These are phyloP conservation scores for Populus euphratica DNA, from an alignment of 345 rosid genomes.

Conservation along the genomic window DNA sequence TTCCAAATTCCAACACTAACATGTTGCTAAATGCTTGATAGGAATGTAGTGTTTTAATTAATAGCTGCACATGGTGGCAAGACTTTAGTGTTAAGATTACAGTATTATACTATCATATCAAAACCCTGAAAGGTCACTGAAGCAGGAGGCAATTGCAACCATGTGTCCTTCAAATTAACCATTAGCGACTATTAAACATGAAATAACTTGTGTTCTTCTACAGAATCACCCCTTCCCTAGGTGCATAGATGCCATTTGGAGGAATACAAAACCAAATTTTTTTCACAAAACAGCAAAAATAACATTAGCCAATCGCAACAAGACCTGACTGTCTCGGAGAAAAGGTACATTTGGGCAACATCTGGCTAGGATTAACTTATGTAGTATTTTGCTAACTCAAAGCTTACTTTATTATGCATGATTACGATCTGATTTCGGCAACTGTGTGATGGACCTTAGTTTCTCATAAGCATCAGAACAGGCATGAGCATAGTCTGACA, in stretches of 20 bases:
- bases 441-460: conserved; percentile 42
- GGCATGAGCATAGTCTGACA: conserved; percentile 68
- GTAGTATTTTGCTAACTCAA: conserved; percentile 8
- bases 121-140: no score
- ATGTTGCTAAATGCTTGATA: no score
- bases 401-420: conserved; percentile 5
- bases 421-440: conserved; percentile 33
- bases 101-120: no score
- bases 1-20: no score
- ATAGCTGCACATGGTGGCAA: no score
- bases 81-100: no score
- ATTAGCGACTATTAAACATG: neutral
- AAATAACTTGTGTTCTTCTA: neutral
- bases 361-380: neutral
- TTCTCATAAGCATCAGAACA: conserved; percentile 63
- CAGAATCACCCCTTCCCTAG: neutral
- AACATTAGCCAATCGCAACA: neutral
- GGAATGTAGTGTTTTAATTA: neutral
- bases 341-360: neutral
- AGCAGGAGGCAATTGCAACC: neutral
- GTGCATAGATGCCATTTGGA: neutral
- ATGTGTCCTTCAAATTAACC: neutral
- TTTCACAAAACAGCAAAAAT: neutral
- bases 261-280: neutral
- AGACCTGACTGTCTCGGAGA: neutral